phyloP scores from a whole-genome alignment of 2,329 filamentous ascomycete genomes.

The Cercospora sp. region DNA sequence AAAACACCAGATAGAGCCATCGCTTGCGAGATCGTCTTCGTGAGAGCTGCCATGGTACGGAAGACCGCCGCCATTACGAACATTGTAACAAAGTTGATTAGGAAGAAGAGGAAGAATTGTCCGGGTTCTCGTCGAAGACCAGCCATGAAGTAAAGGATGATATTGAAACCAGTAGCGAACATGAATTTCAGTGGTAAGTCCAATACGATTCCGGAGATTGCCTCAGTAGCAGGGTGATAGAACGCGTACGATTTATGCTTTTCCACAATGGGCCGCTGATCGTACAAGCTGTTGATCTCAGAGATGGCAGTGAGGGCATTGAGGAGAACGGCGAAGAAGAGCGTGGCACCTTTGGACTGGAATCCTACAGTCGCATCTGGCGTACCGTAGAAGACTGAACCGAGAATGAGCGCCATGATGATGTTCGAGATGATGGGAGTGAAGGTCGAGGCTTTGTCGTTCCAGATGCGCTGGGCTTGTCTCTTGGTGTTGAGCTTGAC shows the following conservation, averaged over 20 bases:
- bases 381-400: slow-evolving; percentile 59
- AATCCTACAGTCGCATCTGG: slow-evolving; percentile 54
- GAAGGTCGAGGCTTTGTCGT: slow-evolving; percentile 52
- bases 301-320: slow-evolving; percentile 60
- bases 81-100: slow-evolving; percentile 61
- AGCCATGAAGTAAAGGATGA: slow-evolving; percentile 60
- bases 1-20: slow-evolving; percentile 58
- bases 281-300: slow-evolving; percentile 66
- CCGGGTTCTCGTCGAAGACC: slow-evolving; percentile 43
- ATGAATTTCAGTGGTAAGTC: slow-evolving; percentile 61
- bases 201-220: slow-evolving; percentile 55
- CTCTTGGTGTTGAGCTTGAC: slow-evolving; percentile 52
- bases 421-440: slow-evolving; percentile 52
- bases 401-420: slow-evolving; percentile 61
- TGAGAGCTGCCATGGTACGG: slow-evolving; percentile 59
- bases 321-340: slow-evolving; percentile 62
- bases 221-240: slow-evolving; percentile 47
- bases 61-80: slow-evolving; percentile 59
- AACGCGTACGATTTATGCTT: slow-evolving; percentile 49
- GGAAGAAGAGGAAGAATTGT: slow-evolving; percentile 64
- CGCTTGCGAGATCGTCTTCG: slow-evolving; percentile 62
- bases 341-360: slow-evolving; percentile 55
- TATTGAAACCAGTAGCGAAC: slow-evolving; percentile 53
- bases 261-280: slow-evolving; percentile 50
- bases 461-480: slow-evolving; percentile 55